A percentile compares a stretch with the other conserved stretches of the same genome.
phyloP scores from a whole-genome alignment of 2,329 filamentous ascomycete species.

The Talaromyces sp. region DNA sequence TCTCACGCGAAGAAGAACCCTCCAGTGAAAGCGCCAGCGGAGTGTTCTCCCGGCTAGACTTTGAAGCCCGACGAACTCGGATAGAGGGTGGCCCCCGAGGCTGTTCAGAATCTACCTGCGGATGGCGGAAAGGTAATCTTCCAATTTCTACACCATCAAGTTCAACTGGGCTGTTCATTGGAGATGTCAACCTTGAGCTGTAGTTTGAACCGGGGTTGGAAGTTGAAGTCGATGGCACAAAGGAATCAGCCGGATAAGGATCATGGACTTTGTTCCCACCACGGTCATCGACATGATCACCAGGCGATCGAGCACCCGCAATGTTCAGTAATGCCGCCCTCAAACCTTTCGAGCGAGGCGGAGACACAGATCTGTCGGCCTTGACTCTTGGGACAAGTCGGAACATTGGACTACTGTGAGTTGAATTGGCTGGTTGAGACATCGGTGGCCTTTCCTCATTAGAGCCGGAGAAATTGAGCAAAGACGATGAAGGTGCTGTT shows the following conservation, averaged over 20 bases:
- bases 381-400: constrained; percentile 25
- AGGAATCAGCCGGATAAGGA: neutral
- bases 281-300: constrained; percentile 10
- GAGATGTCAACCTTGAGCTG: constrained; percentile 14
- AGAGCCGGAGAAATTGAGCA: constrained; percentile 23
- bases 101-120: constrained; percentile 12
- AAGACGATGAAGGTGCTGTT: constrained; percentile 22
- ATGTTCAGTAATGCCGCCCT: constrained; percentile 35
- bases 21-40: constrained; percentile 22
- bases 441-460: constrained; percentile 25
- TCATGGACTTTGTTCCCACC: constrained; percentile 7
- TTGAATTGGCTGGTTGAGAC: constrained; percentile 33
- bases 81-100: constrained; percentile 26
- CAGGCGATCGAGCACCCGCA: constrained; percentile 23
- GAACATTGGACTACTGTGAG: constrained; percentile 19
- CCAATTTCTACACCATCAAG: neutral
- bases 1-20: constrained; percentile 2
- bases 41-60: constrained; percentile 20
- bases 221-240: neutral
- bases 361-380: constrained; percentile 33
- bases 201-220: constrained; percentile 15
- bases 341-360: constrained; percentile 33
- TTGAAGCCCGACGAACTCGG: constrained; percentile 34
- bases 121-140: constrained; percentile 19
- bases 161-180: constrained; percentile 5